phyloP scores from a whole-genome alignment of 441 rosid genomes.

The Syzygium malaccense region DNA sequence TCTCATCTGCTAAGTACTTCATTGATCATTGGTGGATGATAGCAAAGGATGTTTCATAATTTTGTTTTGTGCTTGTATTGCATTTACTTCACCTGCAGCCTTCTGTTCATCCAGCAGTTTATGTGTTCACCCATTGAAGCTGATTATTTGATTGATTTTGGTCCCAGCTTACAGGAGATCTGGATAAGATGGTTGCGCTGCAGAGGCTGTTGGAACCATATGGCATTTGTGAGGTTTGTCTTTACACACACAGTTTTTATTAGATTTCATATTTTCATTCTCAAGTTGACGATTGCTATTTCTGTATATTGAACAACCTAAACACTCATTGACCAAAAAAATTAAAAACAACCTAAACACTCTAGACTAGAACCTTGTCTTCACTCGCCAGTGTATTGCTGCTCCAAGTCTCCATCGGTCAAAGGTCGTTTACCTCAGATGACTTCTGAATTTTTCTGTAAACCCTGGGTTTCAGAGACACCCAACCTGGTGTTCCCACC shows the following conservation, averaged over 20 bases:
- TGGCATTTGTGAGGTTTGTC: constrained; percentile 93
- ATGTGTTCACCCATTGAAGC: neutral
- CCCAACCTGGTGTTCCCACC: neutral
- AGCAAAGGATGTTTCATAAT: neutral
- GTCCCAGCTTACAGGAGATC: constrained; percentile 82
- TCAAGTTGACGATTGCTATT: neutral
- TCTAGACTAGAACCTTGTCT: neutral
- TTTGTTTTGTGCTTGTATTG: neutral
- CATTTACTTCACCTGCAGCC: neutral
- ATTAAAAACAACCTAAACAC: neutral
- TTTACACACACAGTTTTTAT: neutral
- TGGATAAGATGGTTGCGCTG: constrained; percentile 92
- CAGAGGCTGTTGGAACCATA: constrained; percentile 91
- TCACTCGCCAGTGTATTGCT: neutral
- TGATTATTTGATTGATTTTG: constrained; percentile 14
- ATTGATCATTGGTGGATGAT: neutral
- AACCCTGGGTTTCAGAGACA: neutral
- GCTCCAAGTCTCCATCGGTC: neutral
- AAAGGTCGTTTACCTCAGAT: neutral
- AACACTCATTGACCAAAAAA: neutral
- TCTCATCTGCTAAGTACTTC: neutral
- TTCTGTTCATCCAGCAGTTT: neutral
- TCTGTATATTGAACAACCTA: neutral
- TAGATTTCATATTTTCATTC: neutral
- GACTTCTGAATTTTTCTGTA: neutral